These are phyloP conservation scores for Orbilia ellipsospora DNA, from an alignment of 2,329 filamentous ascomycete species.

Conservation along the genomic window DNA sequence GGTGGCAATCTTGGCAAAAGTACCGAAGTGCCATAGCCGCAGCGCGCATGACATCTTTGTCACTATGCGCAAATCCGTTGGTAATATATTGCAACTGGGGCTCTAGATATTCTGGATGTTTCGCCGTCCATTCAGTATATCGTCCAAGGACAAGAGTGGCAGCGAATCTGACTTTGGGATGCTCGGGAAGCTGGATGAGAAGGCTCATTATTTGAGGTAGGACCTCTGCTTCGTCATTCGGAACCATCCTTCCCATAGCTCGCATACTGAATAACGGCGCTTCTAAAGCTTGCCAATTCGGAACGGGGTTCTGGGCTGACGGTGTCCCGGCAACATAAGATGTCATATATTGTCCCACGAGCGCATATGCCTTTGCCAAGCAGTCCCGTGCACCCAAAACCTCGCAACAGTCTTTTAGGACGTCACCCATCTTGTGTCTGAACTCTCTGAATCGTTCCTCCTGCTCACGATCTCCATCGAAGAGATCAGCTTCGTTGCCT, in stretches of 20 bases:
- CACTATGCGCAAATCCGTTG: slow-evolving; percentile 86
- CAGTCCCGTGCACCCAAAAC: slow-evolving; percentile 95
- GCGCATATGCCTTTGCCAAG: slow-evolving; percentile 83
- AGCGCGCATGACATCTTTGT: slow-evolving; percentile 88
- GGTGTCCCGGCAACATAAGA: slow-evolving; percentile 70
- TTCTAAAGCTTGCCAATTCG: slow-evolving; percentile 95
- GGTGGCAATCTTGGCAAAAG: slow-evolving; percentile 94
- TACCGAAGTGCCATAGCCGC: slow-evolving; percentile 95
- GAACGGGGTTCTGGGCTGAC: slow-evolving; percentile 69
- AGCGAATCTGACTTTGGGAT: slow-evolving; percentile 98
- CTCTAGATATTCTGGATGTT: slow-evolving; percentile 91
- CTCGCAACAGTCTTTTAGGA: slow-evolving; percentile 95
- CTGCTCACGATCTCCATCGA: slow-evolving; percentile 92
- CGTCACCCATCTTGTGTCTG: slow-evolving; percentile 96
- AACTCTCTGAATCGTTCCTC: slow-evolving; percentile 98
- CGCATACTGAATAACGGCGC: slow-evolving; percentile 94
- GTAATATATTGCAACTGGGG: slow-evolving; percentile 96
- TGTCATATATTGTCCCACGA: slow-evolving; percentile 90
- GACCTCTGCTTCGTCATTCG: slow-evolving; percentile 85
- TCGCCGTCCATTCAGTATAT: slow-evolving; percentile 97
- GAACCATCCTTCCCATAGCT: slow-evolving; percentile 96
- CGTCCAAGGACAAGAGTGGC: slow-evolving; percentile 96
- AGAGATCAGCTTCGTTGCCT: slow-evolving; percentile 81
- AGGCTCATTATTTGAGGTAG: slow-evolving; percentile 91
- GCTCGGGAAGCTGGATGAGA: slow-evolving; percentile 90